A percentile compares a stretch with the other conserved stretches of the same genome.
Evolutionary conservation across 345 rosid species (phyloP).

Genomic region (Aethionema arabicum): DNA sequence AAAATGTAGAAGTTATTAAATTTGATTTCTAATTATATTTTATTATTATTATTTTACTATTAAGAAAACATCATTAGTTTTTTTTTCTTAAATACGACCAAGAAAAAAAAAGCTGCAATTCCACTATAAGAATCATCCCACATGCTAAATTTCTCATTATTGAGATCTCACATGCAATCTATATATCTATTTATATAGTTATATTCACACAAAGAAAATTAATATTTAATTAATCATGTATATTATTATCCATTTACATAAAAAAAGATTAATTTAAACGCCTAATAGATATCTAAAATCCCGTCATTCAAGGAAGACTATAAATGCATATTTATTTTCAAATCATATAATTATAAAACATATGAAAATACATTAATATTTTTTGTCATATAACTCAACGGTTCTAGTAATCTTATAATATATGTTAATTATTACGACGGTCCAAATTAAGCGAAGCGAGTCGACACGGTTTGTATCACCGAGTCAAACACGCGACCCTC

Average conservation of each 20-base stretch:
- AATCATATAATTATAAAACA: no score
- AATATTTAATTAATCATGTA: no score
- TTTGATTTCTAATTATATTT: no score
- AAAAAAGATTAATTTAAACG: no score
- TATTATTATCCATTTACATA: background rate
- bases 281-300: background rate
- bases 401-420: no score
- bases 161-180: conserved; percentile 36
- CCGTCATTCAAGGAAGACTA: background rate
- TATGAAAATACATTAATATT: no score
- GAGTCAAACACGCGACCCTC: conserved; percentile 29
- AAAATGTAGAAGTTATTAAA: no score
- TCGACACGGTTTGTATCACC: conserved; percentile 29
- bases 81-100: conserved; percentile 4
- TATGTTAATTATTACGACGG: background rate
- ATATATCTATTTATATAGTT: conserved; percentile 6
- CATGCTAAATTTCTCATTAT: conserved; percentile 34
- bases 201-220: background rate
- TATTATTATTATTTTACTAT: background rate
- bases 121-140: conserved; percentile 23
- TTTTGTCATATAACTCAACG: no score
- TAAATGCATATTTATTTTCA: no score
- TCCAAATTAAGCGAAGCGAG: conserved; percentile 27
- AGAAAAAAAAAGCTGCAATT: conserved; percentile 21
- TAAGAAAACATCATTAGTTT: background rate